Evolutionary conservation across 1,284 basidiomycete species (phyloP).

Genomic region (Porogramme epimiltina): DNA sequence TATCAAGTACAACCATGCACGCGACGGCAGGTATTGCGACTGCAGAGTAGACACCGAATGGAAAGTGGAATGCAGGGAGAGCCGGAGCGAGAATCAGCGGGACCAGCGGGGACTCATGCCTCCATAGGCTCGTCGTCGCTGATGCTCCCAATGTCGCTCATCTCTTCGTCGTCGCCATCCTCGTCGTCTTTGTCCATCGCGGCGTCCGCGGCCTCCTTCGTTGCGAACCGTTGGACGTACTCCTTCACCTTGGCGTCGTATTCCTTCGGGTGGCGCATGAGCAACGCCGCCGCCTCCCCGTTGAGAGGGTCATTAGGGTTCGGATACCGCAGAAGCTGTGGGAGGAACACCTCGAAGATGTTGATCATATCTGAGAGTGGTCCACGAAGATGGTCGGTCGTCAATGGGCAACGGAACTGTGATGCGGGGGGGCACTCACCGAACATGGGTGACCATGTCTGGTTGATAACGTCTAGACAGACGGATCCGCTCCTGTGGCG

Average conservation of each 20-base stretch:
- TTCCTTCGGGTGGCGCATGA: slow-evolving; percentile 96
- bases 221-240: slow-evolving; percentile 85
- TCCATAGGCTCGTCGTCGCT: slow-evolving; percentile 60
- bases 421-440: slow-evolving; percentile 50
- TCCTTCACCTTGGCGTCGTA: slow-evolving; percentile 94
- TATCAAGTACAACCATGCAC: slow-evolving; percentile 16
- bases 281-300: slow-evolving; percentile 93
- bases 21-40: slow-evolving; percentile 17
- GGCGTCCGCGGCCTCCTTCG: slow-evolving; percentile 78
- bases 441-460: slow-evolving; percentile 99
- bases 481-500: slow-evolving; percentile 84
- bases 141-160: slow-evolving; percentile 91
- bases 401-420: no score
- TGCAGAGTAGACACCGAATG: neutral
- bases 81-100: slow-evolving; percentile 13
- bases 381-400: no score
- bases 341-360: slow-evolving; percentile 98
- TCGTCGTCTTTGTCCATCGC: slow-evolving; percentile 57
- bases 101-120: slow-evolving; percentile 14
- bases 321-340: slow-evolving; percentile 95
- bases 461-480: slow-evolving; percentile 96
- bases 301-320: slow-evolving; percentile 98
- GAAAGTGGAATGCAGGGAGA: slow-evolving; percentile 10
- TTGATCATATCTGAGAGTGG: slow-evolving; percentile 99
- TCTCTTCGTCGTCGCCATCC: slow-evolving; percentile 81